These are phyloP conservation scores for Lasiodiplodia theobromae DNA, from an alignment of 2,329 filamentous ascomycete species.

Conservation along the genomic window DNA sequence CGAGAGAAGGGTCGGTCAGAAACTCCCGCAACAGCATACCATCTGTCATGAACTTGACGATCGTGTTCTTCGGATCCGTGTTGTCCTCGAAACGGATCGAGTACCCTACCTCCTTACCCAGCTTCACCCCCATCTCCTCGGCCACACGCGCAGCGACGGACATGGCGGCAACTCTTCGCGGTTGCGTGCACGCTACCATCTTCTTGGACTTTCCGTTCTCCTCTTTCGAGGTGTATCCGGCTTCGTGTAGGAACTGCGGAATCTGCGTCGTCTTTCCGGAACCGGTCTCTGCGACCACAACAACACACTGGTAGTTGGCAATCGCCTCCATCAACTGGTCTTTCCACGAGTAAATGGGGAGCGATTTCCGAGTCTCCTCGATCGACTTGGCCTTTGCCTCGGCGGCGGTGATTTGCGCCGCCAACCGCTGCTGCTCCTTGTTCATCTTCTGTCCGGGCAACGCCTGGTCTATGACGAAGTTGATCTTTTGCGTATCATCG, in stretches of 20 bases:
- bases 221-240: conserved; percentile 73
- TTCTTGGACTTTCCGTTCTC: conserved; percentile 67
- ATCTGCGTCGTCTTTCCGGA: conserved; percentile 96
- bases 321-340: conserved; percentile 87
- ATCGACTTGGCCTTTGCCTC: conserved; percentile 89
- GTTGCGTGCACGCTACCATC: conserved; percentile 93
- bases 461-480: conserved; percentile 79
- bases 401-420: conserved; percentile 84
- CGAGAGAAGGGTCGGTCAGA: conserved; percentile 84
- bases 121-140: conserved; percentile 87
- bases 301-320: conserved; percentile 83
- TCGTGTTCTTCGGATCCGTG: conserved; percentile 89
- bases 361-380: conserved; percentile 85
- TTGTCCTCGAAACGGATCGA: conserved; percentile 93
- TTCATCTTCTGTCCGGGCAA: conserved; percentile 77
- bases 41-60: conserved; percentile 96
- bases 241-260: conserved; percentile 91
- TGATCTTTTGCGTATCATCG: conserved; percentile 86
- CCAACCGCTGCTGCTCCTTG: conserved; percentile 79
- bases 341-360: conserved; percentile 89
- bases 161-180: conserved; percentile 95
- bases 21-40: conserved; percentile 93
- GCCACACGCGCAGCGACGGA: conserved; percentile 95
- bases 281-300: conserved; percentile 94
- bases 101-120: conserved; percentile 93